These are phyloP conservation scores for Paramecium biaurelia DNA, from an alignment of 73 alveolate genomes.

Conservation along the genomic window DNA sequence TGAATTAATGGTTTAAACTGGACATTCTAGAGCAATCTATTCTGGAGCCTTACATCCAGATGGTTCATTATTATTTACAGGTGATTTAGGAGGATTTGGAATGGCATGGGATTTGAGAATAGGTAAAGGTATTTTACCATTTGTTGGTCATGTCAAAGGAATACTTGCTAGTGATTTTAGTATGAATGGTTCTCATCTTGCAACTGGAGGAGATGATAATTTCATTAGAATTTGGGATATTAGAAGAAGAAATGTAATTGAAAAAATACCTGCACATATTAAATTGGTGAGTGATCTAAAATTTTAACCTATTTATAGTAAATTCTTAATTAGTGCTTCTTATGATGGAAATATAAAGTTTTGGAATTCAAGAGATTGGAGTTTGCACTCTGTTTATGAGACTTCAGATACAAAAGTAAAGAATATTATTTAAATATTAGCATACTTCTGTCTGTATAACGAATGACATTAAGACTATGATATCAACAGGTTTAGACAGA, in stretches of 20 bases:
- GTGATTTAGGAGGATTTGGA: constrained; percentile 96
- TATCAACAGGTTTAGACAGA: constrained; percentile 8
- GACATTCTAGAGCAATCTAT: constrained; percentile 94
- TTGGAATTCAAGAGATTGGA: constrained; percentile 82
- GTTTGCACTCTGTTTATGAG: constrained; percentile 68
- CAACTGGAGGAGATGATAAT: constrained; percentile 95
- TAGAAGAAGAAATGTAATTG: constrained; percentile 85
- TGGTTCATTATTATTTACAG: constrained; percentile 93
- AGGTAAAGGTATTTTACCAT: constrained; percentile 85
- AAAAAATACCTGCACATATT: constrained; percentile 93
- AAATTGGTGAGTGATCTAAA: constrained; percentile 84
- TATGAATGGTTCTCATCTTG: constrained; percentile 88
- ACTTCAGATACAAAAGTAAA: constrained; percentile 1
- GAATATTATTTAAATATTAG: not conserved
- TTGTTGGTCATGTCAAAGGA: constrained; percentile 90
- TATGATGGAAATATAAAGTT: constrained; percentile 82
- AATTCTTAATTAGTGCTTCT: constrained; percentile 68
- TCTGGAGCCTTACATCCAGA: constrained; percentile 92
- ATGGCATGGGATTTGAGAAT: constrained; percentile 96
- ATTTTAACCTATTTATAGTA: constrained; percentile 68
- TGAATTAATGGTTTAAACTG: constrained; percentile 92
- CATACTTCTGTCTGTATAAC: constrained; percentile 25
- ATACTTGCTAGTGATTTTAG: constrained; percentile 80
- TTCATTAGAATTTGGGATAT: constrained; percentile 96
- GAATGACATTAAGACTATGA: not conserved